phyloP scores from a whole-genome alignment of 257 asterid genomes.

The Coffea canephora region DNA sequence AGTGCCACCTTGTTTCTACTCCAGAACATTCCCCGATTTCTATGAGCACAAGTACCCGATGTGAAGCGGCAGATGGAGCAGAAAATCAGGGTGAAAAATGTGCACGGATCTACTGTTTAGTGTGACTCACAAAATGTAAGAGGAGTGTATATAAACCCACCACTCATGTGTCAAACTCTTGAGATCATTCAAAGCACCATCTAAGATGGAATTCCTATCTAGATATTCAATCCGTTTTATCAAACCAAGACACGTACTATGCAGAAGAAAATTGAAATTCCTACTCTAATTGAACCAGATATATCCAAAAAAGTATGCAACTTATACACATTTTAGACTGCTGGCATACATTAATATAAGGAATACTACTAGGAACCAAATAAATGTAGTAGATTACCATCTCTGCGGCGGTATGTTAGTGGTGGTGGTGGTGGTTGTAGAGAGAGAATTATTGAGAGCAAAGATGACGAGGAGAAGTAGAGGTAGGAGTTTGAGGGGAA shows the following conservation, averaged over 20 bases:
- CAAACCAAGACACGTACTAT: neutral
- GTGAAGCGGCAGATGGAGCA: neutral
- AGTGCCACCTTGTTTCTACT: neutral
- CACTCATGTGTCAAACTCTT: neutral
- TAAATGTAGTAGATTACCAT: neutral
- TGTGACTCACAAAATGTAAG: neutral
- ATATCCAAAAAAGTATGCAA: neutral
- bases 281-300: neutral
- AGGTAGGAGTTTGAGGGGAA: no score
- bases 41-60: neutral
- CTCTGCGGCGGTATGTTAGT: neutral
- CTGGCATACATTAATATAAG: neutral
- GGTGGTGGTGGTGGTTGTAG: no score
- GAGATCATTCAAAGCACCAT: neutral
- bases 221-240: neutral
- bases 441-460: no score
- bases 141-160: neutral
- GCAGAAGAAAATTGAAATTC: neutral
- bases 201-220: neutral
- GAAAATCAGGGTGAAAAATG: neutral
- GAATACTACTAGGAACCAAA: neutral
- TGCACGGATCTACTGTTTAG: neutral
- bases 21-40: neutral
- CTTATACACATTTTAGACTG: neutral
- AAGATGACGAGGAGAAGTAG: no score